Conservation (phyloP, 1,284 basidiomycete species). For the Ustilago tritici region DNA sequence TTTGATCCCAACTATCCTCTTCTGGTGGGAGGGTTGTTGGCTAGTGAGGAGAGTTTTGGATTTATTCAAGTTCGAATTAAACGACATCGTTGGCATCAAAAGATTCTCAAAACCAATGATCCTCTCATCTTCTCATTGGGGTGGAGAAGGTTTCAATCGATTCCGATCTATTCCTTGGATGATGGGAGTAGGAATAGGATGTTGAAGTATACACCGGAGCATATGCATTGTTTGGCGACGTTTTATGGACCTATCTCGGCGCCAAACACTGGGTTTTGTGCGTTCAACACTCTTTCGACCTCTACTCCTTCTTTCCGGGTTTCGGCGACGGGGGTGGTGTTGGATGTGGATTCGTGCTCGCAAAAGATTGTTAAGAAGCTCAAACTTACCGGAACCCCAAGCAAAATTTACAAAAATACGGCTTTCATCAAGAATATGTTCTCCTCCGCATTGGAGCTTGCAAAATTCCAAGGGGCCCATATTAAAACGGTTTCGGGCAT, state of each 20-base stretch:
- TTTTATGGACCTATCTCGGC: constrained; percentile 73
- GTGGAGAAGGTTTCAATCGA: constrained; percentile 94
- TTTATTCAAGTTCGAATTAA: constrained; percentile 96
- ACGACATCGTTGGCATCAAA: constrained; percentile 92
- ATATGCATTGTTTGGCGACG: constrained; percentile 98
- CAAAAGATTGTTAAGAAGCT: constrained; percentile 98
- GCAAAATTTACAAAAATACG: constrained; percentile 99
- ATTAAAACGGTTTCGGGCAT: constrained; percentile 95
- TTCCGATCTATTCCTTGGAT: constrained; percentile 95
- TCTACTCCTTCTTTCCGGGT: constrained; percentile 84
- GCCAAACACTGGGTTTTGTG: constrained; percentile 89
- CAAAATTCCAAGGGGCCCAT: constrained; percentile 97
- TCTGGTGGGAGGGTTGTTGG: constrained; percentile 90
- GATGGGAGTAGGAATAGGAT: constrained; percentile 87
- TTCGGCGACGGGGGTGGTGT: constrained; percentile 91
- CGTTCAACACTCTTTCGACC: constrained; percentile 86
- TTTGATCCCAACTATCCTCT: constrained; percentile 93
- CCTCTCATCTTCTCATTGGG: constrained; percentile 94
- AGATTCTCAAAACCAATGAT: constrained; percentile 96
- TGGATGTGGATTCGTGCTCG: constrained; percentile 81
- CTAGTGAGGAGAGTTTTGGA: constrained; percentile 88
- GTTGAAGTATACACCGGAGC: constrained; percentile 99
- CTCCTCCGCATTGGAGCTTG: constrained; percentile 88
- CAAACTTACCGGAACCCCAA: constrained; percentile 93
- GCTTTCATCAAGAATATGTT: constrained; percentile 99